Evolutionary conservation across 306 rosid genomes (phyloP), one percentile per base, ranked within the genome.

Genomic region (Abrus pulchellus): DNA sequence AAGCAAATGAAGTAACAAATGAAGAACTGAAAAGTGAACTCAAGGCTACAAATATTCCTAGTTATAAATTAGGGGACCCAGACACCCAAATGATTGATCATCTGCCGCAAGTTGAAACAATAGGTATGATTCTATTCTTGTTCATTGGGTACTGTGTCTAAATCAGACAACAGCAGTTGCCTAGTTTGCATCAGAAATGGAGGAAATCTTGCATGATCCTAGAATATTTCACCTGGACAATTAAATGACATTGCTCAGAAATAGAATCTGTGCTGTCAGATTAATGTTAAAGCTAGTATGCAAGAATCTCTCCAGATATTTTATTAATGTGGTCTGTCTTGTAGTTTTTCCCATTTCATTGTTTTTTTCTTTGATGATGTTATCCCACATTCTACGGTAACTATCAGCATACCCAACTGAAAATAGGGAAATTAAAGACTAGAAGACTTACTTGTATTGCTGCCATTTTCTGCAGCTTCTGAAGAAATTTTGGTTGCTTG

Each of bases 401-500:
- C 44, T 38, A 38, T 80, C 29, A 65, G 65, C 50, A 75, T 45
- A 47, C 32, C 30, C 28, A 9, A 38, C 41, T 72, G 54, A 50
- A 71, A 55, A 45, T n/a, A 78, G 55, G 61, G n/a, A 30, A 4
- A 43, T 11, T 20, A 3, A 63, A 27, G 33, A 44, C 34, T 55
- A 47, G 55, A 54, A 60, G 36, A 50, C 48, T 74, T 12, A 75
- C 48, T 64, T 65, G 76, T 62, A 53, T 2, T 69, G 63, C 43
- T 67, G 34, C 76, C 68, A 72, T 68, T 83, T 75, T 77, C 56
- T 85, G 88, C 91, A 93, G 99, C 81, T 85, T 32, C 89, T 5
- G 97, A 85, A 82, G 97, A 93, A 85, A 84, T 85, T 82, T 82
- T 88, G 12, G 83, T 83, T 69, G 89, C 90, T 75, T 90, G 85